Evolutionary conservation across 768 basidiomycete genomes (phyloP).

Genomic region (Asterophora parasitica): DNA sequence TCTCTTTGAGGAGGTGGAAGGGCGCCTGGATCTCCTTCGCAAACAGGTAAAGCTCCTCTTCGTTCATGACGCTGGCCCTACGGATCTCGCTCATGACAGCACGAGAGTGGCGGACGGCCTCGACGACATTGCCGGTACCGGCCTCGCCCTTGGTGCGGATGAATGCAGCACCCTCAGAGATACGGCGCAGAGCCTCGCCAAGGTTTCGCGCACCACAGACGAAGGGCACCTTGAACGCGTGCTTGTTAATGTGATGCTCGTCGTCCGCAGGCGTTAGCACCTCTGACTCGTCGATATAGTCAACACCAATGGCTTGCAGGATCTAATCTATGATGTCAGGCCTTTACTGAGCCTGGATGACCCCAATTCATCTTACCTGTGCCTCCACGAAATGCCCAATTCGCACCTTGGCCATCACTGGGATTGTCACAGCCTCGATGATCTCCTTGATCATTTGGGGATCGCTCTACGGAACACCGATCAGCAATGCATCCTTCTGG

Average conservation of each 20-base stretch:
- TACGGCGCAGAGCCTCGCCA: conserved; percentile 93
- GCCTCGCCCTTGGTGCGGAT: conserved; percentile 97
- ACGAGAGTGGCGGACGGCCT: conserved; percentile 91
- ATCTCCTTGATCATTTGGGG: conserved; percentile 97
- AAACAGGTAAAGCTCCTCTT: conserved; percentile 91
- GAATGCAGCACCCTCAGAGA: conserved; percentile 96
- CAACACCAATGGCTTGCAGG: conserved; percentile 88
- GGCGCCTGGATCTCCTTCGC: conserved; percentile 93
- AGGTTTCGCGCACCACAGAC: conserved; percentile 95
- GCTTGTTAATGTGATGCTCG: conserved; percentile 95
- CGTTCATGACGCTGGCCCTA: conserved; percentile 80
- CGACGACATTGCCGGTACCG: conserved; percentile 86
- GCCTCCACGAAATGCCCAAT: conserved; percentile 99
- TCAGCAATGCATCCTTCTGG: conserved; percentile 7
- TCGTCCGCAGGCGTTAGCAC: conserved; percentile 96
- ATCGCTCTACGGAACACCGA: conserved; percentile 58
- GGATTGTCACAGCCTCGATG: conserved; percentile 90
- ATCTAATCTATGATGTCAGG: conserved; percentile 49
- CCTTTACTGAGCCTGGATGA: background rate
- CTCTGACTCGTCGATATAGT: conserved; percentile 95
- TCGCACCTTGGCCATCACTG: conserved; percentile 94
- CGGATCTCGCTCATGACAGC: conserved; percentile 82
- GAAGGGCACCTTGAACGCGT: conserved; percentile 90
- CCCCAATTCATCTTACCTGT: conserved; percentile 45
- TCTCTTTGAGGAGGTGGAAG: conserved; percentile 93